Evolutionary conservation across 169 alveolate genomes (phyloP), one percentile per base, ranked within the genome.

Genomic region (Cryptosporidium sp.): DNA sequence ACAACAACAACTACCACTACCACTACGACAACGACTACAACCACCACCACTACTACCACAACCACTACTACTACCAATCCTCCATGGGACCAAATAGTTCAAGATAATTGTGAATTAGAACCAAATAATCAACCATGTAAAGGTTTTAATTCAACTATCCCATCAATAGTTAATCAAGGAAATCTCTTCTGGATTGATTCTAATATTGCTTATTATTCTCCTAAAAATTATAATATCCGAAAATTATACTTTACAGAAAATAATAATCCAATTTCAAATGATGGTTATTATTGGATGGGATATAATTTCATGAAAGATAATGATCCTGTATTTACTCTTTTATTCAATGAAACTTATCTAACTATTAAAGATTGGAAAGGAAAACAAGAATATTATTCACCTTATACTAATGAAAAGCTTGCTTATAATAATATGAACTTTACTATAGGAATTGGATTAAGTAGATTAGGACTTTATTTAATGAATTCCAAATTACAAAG

Each of bases 241-340:
- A 73, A 21, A 42, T 39, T 73, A 18, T 73, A 73, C 51, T 73
- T 73, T 60, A 53, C 86, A 37, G 86, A 73, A 60, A 73, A 73
- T 35, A 73, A 73, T 26, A 56, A 73, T 26, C 86, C 86, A 8
- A 73, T 73, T 23, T 33, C 86, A 42, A 37, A 29, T 51, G 70
- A 73, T 3, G 16, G 70, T 5, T n/a, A 73, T 26, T 73, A 73
- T 73, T 73, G 86, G 86, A 58, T 73, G 86, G 86, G 86, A 16
- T 73, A 73, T 29, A 73, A 73, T 2, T 73, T 73, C 37, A 33
- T 23, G 6, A 35, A 73, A 73, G 26, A 53, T 23, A 73, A 18
- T 14, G 53, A 53, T 21, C 33, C 48, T 5, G 62, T 73, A 18
- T 56, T 73, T 53, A 53, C 71, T 14, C 68, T 73, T n/a, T 10